These are phyloP conservation scores for Tetrapisispora taiwanensis DNA, from an alignment of 805 yeast genomes.

Conservation along the genomic window DNA sequence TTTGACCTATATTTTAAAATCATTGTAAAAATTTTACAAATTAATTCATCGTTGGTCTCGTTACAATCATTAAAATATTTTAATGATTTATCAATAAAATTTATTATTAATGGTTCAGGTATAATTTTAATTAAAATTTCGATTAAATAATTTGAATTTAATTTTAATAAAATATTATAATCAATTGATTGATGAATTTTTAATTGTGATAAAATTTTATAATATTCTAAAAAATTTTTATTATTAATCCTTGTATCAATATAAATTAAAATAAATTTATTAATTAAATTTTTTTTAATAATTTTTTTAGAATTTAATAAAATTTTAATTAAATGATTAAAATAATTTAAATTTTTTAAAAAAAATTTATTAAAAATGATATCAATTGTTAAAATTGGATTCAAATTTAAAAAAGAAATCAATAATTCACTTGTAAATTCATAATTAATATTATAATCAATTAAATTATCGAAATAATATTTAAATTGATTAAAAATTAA, in stretches of 20 bases:
- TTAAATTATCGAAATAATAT: conserved; percentile 3
- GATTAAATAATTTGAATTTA: conserved; percentile 12
- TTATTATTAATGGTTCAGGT: conserved; percentile 2
- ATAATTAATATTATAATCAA: background rate
- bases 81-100: conserved; percentile 2
- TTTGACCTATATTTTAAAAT: conserved; percentile 10
- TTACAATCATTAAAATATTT: conserved; percentile 6
- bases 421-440: conserved; percentile 8
- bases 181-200: conserved; percentile 8
- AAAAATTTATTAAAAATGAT: conserved; percentile 14
- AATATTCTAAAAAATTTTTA: conserved; percentile 6
- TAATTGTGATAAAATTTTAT: conserved; percentile 8
- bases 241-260: conserved; percentile 9
- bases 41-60: conserved; percentile 11
- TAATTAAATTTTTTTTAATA: conserved; percentile 13
- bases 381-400: conserved; percentile 12
- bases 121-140: conserved; percentile 12
- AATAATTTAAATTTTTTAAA: conserved; percentile 5
- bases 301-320: conserved; percentile 7
- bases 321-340: conserved; percentile 7
- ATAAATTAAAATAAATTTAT: conserved; percentile 12
- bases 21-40: conserved; percentile 11
- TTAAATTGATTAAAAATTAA: conserved; percentile 16
- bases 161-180: conserved; percentile 4
- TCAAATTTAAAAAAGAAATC: conserved; percentile 10